phyloP scores from a whole-genome alignment of 441 rosid species.

The Jatropha multifida region DNA sequence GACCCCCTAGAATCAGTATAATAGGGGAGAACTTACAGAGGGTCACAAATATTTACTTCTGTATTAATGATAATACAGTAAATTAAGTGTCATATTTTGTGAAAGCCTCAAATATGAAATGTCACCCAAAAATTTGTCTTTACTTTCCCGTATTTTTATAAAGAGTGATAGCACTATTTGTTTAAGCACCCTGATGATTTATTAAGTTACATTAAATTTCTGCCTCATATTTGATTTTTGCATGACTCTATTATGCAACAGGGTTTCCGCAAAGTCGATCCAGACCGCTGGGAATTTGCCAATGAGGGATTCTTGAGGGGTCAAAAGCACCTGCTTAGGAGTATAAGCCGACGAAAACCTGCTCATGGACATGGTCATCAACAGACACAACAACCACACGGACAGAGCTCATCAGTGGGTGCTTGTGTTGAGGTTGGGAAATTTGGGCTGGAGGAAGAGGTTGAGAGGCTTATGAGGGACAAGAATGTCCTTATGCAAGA shows the following conservation, averaged over 20 bases:
- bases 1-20: too few species aligned
- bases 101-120: neutral
- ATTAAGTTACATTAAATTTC: neutral
- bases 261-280: slow-evolving; percentile 97
- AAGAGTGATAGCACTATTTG: neutral
- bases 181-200: neutral
- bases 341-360: slow-evolving; percentile 74
- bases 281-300: slow-evolving; percentile 94
- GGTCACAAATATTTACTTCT: neutral
- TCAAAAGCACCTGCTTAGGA: slow-evolving; percentile 73
- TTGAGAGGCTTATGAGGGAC: slow-evolving; percentile 93
- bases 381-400: slow-evolving; percentile 50
- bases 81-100: neutral
- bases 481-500: slow-evolving; percentile 96
- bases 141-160: neutral
- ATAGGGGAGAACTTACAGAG: neutral
- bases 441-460: slow-evolving; percentile 90
- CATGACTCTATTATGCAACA: slow-evolving; percentile 32
- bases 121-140: neutral
- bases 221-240: slow-evolving; percentile 11
- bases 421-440: slow-evolving; percentile 94
- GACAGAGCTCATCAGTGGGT: slow-evolving; percentile 57
- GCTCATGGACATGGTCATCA: slow-evolving; percentile 66
- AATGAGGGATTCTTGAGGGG: slow-evolving; percentile 91
- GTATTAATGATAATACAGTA: too few species aligned